phyloP scores from a whole-genome alignment of 225 moss, liverwort and hornwort species.

The Lunularia cruciata region DNA sequence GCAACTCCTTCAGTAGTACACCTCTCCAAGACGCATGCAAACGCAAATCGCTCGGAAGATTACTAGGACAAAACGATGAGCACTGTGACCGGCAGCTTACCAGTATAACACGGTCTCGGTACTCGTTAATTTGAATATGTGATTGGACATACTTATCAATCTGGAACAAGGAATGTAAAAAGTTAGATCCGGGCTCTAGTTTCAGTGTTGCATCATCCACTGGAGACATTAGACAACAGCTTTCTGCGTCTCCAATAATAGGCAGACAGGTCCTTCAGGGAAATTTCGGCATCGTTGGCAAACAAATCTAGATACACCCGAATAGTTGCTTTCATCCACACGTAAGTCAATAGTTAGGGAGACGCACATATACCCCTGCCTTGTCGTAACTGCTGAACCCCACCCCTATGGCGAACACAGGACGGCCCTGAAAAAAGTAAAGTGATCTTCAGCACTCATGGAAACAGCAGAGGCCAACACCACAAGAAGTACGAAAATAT shows the following conservation, averaged over 20 bases:
- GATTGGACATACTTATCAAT: slow-evolving; percentile 91
- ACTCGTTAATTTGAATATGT: slow-evolving; percentile 97
- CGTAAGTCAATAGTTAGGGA: neutral
- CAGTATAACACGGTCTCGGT: slow-evolving; percentile 76
- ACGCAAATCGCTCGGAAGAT: no score
- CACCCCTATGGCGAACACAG: slow-evolving; percentile 89
- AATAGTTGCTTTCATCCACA: neutral
- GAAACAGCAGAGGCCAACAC: no score
- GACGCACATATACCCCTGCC: slow-evolving; percentile 60
- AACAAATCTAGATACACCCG: neutral
- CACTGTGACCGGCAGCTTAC: slow-evolving; percentile 40
- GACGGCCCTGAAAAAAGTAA: slow-evolving; percentile 78
- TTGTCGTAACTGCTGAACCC: slow-evolving; percentile 78
- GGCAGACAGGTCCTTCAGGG: no score
- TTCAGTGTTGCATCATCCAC: neutral
- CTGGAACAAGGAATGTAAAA: slow-evolving; percentile 43
- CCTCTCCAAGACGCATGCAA: no score
- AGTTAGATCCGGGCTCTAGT: neutral
- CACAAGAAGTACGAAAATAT: no score
- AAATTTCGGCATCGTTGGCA: no score
- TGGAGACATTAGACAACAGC: no score
- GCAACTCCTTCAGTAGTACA: no score
- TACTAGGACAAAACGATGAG: no score
- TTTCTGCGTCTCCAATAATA: no score
- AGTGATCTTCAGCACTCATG: no score